phyloP scores from a whole-genome alignment of 1,139 yeast species.

The Debaryomycetaceae sp. region DNA sequence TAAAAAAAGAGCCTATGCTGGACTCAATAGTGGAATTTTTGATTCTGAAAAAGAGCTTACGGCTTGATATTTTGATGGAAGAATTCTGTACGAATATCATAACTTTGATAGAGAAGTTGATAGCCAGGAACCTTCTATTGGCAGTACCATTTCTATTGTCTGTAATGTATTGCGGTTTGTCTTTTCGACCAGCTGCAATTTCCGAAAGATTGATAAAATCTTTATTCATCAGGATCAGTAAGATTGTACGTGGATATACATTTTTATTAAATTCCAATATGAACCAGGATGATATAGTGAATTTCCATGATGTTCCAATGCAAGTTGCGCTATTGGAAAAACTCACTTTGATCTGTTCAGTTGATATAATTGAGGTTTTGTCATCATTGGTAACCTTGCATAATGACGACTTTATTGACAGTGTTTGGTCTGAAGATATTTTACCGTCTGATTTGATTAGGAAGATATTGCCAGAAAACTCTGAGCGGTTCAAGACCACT shows the following conservation, averaged over 20 bases:
- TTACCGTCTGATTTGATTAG: slow-evolving; percentile 22
- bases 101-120: slow-evolving; percentile 25
- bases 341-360: slow-evolving; percentile 44
- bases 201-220: slow-evolving; percentile 23
- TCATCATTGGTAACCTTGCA: slow-evolving; percentile 23
- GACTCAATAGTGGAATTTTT: slow-evolving; percentile 33
- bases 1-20: slow-evolving; percentile 29
- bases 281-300: slow-evolving; percentile 33
- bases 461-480: slow-evolving; percentile 35
- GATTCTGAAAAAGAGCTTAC: slow-evolving; percentile 35
- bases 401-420: slow-evolving; percentile 17
- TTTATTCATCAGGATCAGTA: slow-evolving; percentile 17
- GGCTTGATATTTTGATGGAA: slow-evolving; percentile 44
- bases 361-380: slow-evolving; percentile 53
- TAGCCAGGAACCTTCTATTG: slow-evolving; percentile 22
- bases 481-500: slow-evolving; percentile 34
- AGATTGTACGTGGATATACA: slow-evolving; percentile 17
- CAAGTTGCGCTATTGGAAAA: slow-evolving; percentile 49
- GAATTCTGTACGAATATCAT: slow-evolving; percentile 41
- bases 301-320: slow-evolving; percentile 32
- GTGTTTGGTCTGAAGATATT: slow-evolving; percentile 23
- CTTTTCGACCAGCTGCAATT: slow-evolving; percentile 58
- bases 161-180: slow-evolving; percentile 49
- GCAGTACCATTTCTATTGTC: slow-evolving; percentile 56
- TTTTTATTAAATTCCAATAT: slow-evolving; percentile 26